Percentiles rank a stretch among this genome's conserved stretches.
Conservation (phyloP, 75 land plant species). For the Picea glauca region DNA sequence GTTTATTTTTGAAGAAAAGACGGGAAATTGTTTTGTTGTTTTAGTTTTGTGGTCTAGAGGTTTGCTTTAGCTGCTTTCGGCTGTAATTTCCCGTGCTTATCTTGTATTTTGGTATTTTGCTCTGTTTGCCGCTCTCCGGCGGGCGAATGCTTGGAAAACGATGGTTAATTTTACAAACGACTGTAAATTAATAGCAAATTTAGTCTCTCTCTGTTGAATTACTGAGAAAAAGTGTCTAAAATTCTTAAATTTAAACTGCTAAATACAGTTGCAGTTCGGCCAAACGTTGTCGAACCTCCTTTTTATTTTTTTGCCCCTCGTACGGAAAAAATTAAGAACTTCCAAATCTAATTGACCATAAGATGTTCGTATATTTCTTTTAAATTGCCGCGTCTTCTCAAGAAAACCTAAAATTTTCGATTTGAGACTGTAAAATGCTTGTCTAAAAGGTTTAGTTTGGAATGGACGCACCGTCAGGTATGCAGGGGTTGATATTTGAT, state of each 20-base stretch:
- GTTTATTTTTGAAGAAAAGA: background rate
- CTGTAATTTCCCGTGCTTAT: background rate
- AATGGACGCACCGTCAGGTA: too few species aligned
- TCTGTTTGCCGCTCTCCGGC: background rate
- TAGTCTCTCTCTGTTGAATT: background rate
- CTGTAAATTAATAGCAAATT: background rate
- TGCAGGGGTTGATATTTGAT: background rate
- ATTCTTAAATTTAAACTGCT: background rate
- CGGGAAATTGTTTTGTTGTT: background rate
- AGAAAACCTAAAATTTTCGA: background rate
- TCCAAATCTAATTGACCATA: background rate
- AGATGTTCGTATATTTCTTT: background rate
- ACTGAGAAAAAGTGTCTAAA: background rate
- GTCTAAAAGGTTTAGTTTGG: too few species aligned
- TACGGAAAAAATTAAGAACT: background rate
- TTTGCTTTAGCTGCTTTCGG: conserved; percentile 1
- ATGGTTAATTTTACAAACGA: background rate
- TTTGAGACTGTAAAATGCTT: background rate
- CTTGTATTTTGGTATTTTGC: background rate
- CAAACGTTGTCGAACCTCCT: too few species aligned
- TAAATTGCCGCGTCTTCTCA: background rate
- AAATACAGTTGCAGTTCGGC: background rate
- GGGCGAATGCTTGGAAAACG: background rate
- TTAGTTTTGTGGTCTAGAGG: background rate
- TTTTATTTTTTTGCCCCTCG: background rate